Base-by-base conservation (phyloP, 352 stramenopile genomes). In the Blastocystis sp. region DNA sequence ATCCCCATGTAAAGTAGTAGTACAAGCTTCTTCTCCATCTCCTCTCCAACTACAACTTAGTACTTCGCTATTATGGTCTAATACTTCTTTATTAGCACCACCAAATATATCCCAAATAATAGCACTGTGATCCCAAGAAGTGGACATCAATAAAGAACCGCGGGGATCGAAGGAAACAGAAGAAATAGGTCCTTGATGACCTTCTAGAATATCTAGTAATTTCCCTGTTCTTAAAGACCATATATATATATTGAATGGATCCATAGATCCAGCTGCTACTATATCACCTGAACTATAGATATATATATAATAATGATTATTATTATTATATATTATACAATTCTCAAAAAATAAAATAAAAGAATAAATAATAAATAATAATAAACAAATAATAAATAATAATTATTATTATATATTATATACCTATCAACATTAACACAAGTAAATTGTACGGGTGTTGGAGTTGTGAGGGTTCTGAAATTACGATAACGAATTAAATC, bases 401-500 rank as follows among this genome's bases (percentile, higher is more conserved):
- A n/a, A n/a, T n/a, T n/a, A n/a, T n/a, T n/a, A n/a, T n/a, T n/a
- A n/a, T n/a, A n/a, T n/a, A n/a, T n/a, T n/a, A 58, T 5, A 3
- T 47, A 44, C 7, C 80, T 77, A 72, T 99, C 92, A n/a, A 95
- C 77, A 19, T 90, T 87, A 31, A 99, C 72, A 37, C 78, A 95
- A 4, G 93, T 77, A 66, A 98, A 95, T 73, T 98, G 90, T 55
- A 88, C 82, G 19, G 86, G 85, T 44, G 83, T 81, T n/a, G 88
- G 86, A 19, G 87, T 89, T 1, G 86, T 95, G 31, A 96, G 78
- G 9, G 91, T 93, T 45, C 89, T 85, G 73, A 98, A 98, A 74
- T 95, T 96, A 56, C 90, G 85, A 72, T 95, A 97, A 42, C 91
- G 80, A 67, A 95, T 85, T 32, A 98, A 67, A 68, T 99, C 92